Evolutionary conservation across 2,329 filamentous ascomycete species (phyloP), one percentile per base, ranked within the genome.

Genomic region (Monilinia vaccinii-corymbosi): DNA sequence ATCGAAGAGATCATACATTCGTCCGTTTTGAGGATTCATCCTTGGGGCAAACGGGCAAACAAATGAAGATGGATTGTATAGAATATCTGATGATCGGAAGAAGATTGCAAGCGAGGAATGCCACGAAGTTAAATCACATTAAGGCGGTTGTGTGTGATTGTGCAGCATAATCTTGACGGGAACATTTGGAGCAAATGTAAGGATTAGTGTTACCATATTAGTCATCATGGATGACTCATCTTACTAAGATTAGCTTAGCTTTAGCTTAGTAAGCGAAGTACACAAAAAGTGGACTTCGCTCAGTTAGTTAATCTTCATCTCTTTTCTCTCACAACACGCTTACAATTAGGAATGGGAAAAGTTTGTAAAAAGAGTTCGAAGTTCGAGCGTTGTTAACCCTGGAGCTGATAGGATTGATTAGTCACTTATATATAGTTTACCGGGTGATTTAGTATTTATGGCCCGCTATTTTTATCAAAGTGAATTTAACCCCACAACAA

Each of bases 1-100:
- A 55, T 68, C 64, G 59, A 68, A 69, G 49, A 69, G 64, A 53
- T 68, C 66, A 47, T 65, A 53, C 47, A 64, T 56, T 52, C 55
- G 60, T 47, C 62, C 60, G 48, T 67, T 52, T 61, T 64, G 60
- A 53, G 62, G 57, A 62, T 65, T 67, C 71, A 72, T 72, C 63
- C 64, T 70, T 67, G 67, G 65, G 65, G n/a, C n/a, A n/a, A n/a
- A n/a, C n/a, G n/a, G 65, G 68, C 25, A 68, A 69, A 46, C 59
- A 61, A 61, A 49, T 48, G 13, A 23, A 44, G 38, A 3, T 44
- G 11, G 38, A 55, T 8, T 16, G 25, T 44, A 11, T 32, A 31
- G 28, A 34, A 23, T 34, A 8, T 23, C 32, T 23, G n/a, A 44
- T n/a, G n/a, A 16, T 31, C 28, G 57, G 31, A 34, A n/a, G 18